Base-by-base conservation (phyloP, 2,329 filamentous ascomycete species). In the Orbilia oligospora region DNA sequence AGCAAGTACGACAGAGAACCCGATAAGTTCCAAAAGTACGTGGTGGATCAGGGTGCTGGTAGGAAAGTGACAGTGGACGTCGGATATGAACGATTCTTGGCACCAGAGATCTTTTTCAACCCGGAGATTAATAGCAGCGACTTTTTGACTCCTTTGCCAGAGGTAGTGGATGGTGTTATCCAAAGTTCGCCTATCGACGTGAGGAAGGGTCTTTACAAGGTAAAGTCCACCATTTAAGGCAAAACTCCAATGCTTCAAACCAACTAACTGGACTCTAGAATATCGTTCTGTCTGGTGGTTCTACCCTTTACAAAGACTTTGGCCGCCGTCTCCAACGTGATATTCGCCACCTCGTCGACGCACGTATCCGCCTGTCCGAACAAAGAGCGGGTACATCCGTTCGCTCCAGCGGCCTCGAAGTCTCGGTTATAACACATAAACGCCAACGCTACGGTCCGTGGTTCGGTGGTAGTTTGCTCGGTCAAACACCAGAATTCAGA, bases 81-180 rank as follows among this genome's bases (percentile, higher is more conserved):
- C 67, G 96, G 96, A 67, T 99, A 98, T 86, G 96, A 99, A 85
- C 92, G 96, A 38, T 99, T 99, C 88, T 88, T 99, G 77, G 96
- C 96, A 1, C 97, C 97, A 24, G 96, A 99, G 85, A 99, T 99
- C 84, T 99, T 99, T 87, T 99, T 99, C 90, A 99, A 99, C 86
- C 96, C 96, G 33, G 96, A 99, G 87, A 99, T 99, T 83, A 98
- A 98, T 88, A 97, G 93, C 80, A 98, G 95, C 81, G 96, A 99
- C 84, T 99, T 99, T 87, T 87, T 99, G 81, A 99, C 96, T 12
- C 96, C 96, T 14, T 89, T 99, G 8, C 96, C 96, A 24, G 92
- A 90, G 64, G 96, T 99, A 64, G 97, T 99, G 80, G 96, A 99
- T 84, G 92, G 92, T 71, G 96, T 98, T 80, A 99, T 99, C 82